A percentile compares a stretch with the other conserved stretches of the same genome.
phyloP scores from a whole-genome alignment of 441 rosid genomes.

The Eutrema salsugineum region DNA sequence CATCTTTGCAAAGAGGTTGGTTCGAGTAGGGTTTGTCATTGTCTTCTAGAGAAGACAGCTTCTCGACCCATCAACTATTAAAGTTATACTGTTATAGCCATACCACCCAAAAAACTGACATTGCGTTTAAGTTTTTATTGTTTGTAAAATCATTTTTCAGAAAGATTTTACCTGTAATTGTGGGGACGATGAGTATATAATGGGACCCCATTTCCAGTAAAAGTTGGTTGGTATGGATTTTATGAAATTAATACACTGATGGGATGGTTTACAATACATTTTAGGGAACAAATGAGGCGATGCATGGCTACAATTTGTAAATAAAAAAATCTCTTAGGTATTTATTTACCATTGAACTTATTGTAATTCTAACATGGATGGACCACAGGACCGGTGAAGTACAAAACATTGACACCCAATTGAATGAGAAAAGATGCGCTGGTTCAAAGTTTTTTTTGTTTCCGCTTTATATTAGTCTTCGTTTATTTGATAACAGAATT shows the following conservation, averaged over 20 bases:
- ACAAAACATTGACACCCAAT: background rate
- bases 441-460: background rate
- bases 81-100: background rate
- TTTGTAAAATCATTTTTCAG: background rate
- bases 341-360: background rate
- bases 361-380: background rate
- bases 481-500: no score
- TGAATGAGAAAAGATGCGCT: background rate
- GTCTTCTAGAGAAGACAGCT: conserved; percentile 6
- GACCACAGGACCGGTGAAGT: background rate
- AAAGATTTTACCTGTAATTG: background rate
- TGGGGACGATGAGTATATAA: conserved; percentile 2
- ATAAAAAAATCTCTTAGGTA: background rate
- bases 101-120: background rate
- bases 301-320: conserved; percentile 7
- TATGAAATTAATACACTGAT: background rate
- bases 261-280: background rate
- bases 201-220: background rate
- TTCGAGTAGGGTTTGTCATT: conserved; percentile 11
- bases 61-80: conserved; percentile 8
- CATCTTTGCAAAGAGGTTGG: background rate
- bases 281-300: background rate
- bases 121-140: background rate
- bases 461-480: background rate
- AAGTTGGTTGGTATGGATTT: background rate